Evolutionary conservation across 176 grass and related monocot genomes (phyloP), one percentile per base, ranked within the genome.

Genomic region (Carex kokanica): DNA sequence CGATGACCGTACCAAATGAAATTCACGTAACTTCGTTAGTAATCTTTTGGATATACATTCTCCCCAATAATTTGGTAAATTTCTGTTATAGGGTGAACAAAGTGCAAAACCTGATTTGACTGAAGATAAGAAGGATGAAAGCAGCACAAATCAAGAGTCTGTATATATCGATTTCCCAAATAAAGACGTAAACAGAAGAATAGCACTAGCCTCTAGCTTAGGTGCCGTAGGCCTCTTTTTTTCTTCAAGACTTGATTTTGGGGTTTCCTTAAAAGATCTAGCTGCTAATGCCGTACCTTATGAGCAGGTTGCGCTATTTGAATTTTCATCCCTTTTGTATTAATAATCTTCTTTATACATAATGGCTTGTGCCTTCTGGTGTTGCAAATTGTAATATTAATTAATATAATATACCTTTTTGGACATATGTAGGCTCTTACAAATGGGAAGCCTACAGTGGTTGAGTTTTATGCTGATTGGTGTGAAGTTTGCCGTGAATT

Each of bases 381-480:
- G 18, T 62, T 62, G n/a, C 54, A 38, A 61, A 40, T 18, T 59
- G n/a, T 31, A 24, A 64, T 23, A 40, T 18, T 47, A 8, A 81
- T 8, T 54, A 25, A 43, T 59, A 78, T 60, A 51, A 65, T 25
- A 43, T 54, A 88, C 47, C 15, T 67, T 55, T 31, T 78, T 83
- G 4, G 80, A 58, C 41, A 81, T 85, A 18, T 79, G 4, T 86
- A 95, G 97, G 93, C 97, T 88, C 93, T 99, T 65, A 68, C 79
- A 88, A 99, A 99, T 85, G 97, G 89, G 60, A 99, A 83, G 24
- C 96, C 96, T 64, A 99, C 93, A 74, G 96, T 99, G 66, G 86
- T 99, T 2, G 93, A 95, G 54, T 99, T 99, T 89, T 99, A 99
- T 69, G 93, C 93, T 1, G 96, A 95, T 87, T 99, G 96, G 93